Evolutionary conservation across 352 stramenopile genomes (phyloP), one percentile per base, ranked within the genome.

Genomic region (Globisporangium echinulatum): DNA sequence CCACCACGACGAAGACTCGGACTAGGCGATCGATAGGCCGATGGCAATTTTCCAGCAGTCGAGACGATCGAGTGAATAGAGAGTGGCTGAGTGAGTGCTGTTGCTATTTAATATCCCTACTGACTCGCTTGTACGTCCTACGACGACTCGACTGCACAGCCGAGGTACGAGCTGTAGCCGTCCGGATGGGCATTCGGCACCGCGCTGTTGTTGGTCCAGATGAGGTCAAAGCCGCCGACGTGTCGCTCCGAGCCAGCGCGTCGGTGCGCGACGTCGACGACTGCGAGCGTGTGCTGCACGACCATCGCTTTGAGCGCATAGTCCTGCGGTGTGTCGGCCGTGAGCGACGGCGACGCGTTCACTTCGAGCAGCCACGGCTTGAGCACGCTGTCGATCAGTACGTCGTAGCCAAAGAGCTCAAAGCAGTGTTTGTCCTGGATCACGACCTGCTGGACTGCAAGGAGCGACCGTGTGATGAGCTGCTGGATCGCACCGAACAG

Each of bases 401-500:
- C 72, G 54, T 96, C 88, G 63, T 95, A 96, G 0, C 90, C 87
- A 52, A 94, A 97, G 7, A 97, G 65, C 56, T 97, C 88, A 59
- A 94, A 97, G 40, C 82, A 89, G n/a, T 77, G 76, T 17, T 97
- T 74, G 5, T 97, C 62, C 1, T 92, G 97, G 63, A 97, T 97
- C 25, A 97, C 61, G 48, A 97, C 86, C 38, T 97, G 70, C 40
- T 91, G 76, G 38, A 91, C 70, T 70, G 87, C 74, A 44, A 89
- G 48, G 36, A 96, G 61, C 25, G 84, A 95, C 5, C 96, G 83
- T 5, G 77, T 57, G 61, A 97, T 87, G 61, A 97, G 66, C 33
- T 66, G 62, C 58, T 43, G 55, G 0, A 67, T 56, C 14, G 86
- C 69, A 39, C 82, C 60, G 3, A 43, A 60, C 14, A 33, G 13